Evolutionary conservation across 2,329 filamentous ascomycete species (phyloP).

Genomic region (Cladosporium sp.): DNA sequence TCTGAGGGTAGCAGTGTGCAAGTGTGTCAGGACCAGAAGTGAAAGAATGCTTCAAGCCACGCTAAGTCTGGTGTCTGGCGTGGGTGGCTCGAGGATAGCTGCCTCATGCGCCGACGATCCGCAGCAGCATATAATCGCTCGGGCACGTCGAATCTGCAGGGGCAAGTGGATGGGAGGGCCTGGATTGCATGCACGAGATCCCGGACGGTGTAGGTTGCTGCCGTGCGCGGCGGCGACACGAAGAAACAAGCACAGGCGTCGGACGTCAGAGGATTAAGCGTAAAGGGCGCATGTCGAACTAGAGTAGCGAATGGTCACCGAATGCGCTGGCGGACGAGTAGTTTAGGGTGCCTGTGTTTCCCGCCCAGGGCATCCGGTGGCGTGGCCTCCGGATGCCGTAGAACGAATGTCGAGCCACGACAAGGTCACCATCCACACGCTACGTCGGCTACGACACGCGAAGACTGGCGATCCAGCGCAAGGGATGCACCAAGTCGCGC

Average conservation of each 20-base stretch:
- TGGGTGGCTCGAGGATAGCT: slow-evolving; percentile 13
- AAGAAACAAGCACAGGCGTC: slow-evolving; percentile 7
- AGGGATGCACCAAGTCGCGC: slow-evolving; percentile 3
- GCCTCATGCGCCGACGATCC: slow-evolving; percentile 17
- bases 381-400: slow-evolving; percentile 12
- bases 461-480: slow-evolving; percentile 15
- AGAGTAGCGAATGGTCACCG: slow-evolving; percentile 1
- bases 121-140: slow-evolving; percentile 12
- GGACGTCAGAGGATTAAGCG: slow-evolving; percentile 4
- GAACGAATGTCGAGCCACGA: slow-evolving; percentile 11
- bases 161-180: slow-evolving; percentile 3
- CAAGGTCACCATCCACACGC: slow-evolving; percentile 1
- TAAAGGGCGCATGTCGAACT: not conserved
- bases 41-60: slow-evolving; percentile 15
- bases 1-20: not conserved
- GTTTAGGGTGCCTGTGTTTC: not conserved
- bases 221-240: slow-evolving; percentile 2
- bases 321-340: slow-evolving; percentile 4
- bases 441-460: slow-evolving; percentile 14
- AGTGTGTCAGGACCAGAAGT: slow-evolving; percentile 7
- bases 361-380: slow-evolving; percentile 10
- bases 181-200: slow-evolving; percentile 9
- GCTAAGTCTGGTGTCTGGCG: slow-evolving; percentile 1
- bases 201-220: slow-evolving; percentile 9
- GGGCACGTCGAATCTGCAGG: slow-evolving; percentile 11